phyloP scores from a whole-genome alignment of 208 protist species.

The Perkinsela sp. region DNA sequence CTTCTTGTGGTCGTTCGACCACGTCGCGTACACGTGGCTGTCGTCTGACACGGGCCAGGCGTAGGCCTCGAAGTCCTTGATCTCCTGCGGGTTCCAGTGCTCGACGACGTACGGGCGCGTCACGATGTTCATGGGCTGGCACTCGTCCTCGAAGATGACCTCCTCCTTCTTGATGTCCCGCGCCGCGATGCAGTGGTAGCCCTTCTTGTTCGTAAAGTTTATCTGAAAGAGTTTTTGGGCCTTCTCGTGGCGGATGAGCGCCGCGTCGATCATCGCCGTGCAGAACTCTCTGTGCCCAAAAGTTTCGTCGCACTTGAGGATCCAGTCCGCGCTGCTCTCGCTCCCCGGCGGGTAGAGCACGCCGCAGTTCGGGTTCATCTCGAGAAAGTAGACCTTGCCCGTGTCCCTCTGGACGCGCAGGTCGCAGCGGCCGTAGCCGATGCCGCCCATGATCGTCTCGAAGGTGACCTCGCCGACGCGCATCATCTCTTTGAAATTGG shows the following conservation, averaged over 20 bases:
- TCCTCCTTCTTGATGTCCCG: slow-evolving; percentile 18
- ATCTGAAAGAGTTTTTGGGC: slow-evolving; percentile 18
- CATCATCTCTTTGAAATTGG: slow-evolving; percentile 23
- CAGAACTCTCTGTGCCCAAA: slow-evolving; percentile 46
- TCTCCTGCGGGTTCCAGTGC: slow-evolving; percentile 13
- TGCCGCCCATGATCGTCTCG: slow-evolving; percentile 52
- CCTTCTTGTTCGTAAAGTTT: slow-evolving; percentile 14
- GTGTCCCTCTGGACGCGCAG: slow-evolving; percentile 32
- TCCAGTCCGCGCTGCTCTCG: slow-evolving; percentile 57
- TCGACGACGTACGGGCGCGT: slow-evolving; percentile 29
- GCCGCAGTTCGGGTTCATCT: slow-evolving; percentile 67
- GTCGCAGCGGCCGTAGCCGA: slow-evolving; percentile 54
- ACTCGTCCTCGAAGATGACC: slow-evolving; percentile 28
- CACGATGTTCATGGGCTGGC: slow-evolving; percentile 22
- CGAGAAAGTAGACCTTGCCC: slow-evolving; percentile 33
- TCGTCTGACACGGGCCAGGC: slow-evolving; percentile 31
- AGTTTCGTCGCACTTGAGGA: slow-evolving; percentile 21
- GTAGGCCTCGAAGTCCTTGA: slow-evolving; percentile 23
- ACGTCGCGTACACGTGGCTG: slow-evolving; percentile 46
- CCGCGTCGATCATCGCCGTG: slow-evolving; percentile 32
- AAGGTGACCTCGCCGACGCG: slow-evolving; percentile 31
- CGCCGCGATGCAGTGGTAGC: slow-evolving; percentile 25
- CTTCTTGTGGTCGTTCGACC: slow-evolving; percentile 25
- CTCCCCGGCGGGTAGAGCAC: slow-evolving; percentile 56
- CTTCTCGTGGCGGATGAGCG: slow-evolving; percentile 10